phyloP scores from a whole-genome alignment of 1,139 yeast species.

The Tardiomyces depauwii region DNA sequence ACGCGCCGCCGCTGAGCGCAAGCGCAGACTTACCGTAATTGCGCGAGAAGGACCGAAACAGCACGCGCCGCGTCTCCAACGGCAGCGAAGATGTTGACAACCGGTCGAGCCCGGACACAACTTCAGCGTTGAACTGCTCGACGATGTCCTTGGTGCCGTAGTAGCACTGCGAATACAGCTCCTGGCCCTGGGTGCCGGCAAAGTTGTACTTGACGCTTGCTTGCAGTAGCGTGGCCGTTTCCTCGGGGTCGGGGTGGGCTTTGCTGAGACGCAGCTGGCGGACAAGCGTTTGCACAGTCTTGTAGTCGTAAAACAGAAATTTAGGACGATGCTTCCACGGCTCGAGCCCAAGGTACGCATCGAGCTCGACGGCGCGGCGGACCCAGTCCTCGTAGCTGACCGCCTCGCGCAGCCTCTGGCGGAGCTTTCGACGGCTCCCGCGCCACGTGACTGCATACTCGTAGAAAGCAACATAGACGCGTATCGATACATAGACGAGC shows the following conservation, averaged over 20 bases:
- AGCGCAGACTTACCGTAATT: conserved; percentile 67
- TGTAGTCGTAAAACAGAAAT: conserved; percentile 60
- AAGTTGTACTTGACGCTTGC: conserved; percentile 63
- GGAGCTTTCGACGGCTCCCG: conserved; percentile 41
- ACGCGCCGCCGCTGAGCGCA: conserved; percentile 71
- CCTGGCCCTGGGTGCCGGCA: conserved; percentile 69
- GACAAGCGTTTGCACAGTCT: conserved; percentile 43
- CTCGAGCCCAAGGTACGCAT: conserved; percentile 45
- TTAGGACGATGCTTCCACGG: conserved; percentile 54
- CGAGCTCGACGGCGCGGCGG: conserved; percentile 44
- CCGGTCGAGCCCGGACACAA: conserved; percentile 36
- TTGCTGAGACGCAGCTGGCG: conserved; percentile 33
- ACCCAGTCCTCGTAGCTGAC: conserved; percentile 52
- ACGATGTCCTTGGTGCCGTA: conserved; percentile 62
- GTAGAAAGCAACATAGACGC: conserved; percentile 53
- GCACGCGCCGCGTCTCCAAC: conserved; percentile 34
- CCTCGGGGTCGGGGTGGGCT: conserved; percentile 29
- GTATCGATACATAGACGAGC: conserved; percentile 37
- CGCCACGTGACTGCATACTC: conserved; percentile 45
- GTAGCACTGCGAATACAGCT: conserved; percentile 61
- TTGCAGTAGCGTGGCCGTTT: conserved; percentile 46
- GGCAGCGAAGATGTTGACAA: conserved; percentile 35
- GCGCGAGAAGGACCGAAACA: conserved; percentile 48
- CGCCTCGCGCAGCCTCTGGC: conserved; percentile 40
- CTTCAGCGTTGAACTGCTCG: conserved; percentile 43